A percentile compares a stretch with the other conserved stretches of the same genome.
These are phyloP conservation scores for Xylaria sp. DNA, from an alignment of 2,329 filamentous ascomycete genomes.

Conservation along the genomic window DNA sequence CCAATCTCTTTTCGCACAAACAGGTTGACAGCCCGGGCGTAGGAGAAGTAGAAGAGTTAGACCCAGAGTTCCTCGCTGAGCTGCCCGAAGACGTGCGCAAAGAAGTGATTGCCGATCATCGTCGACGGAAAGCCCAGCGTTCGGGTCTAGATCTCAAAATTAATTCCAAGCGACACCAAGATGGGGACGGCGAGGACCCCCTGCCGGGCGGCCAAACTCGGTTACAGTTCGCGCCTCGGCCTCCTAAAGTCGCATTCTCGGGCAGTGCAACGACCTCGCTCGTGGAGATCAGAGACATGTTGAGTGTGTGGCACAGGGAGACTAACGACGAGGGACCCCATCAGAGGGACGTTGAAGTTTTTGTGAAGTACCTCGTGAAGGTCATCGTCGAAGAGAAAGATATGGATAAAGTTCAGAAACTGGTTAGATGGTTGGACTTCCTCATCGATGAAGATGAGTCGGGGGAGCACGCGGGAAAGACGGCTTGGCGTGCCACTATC, in stretches of 20 bases:
- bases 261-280: constrained; percentile 56
- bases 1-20: constrained; percentile 71
- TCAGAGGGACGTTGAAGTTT: constrained; percentile 77
- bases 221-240: constrained; percentile 60
- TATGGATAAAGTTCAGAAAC: constrained; percentile 75
- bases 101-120: constrained; percentile 82
- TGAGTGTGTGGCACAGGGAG: constrained; percentile 79
- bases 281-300: constrained; percentile 75
- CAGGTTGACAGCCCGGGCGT: constrained; percentile 42
- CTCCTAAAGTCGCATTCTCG: constrained; percentile 60
- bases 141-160: constrained; percentile 61
- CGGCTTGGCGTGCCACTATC: constrained; percentile 60
- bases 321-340: constrained; percentile 82
- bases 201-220: constrained; percentile 54
- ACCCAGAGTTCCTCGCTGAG: constrained; percentile 80
- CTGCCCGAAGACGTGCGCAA: constrained; percentile 82
- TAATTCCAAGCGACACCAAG: constrained; percentile 34
- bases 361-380: constrained; percentile 76
- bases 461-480: constrained; percentile 50
- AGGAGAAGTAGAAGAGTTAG: constrained; percentile 63
- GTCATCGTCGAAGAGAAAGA: constrained; percentile 83
- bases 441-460: constrained; percentile 62
- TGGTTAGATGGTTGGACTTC: constrained; percentile 75
- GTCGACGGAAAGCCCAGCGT: constrained; percentile 68
- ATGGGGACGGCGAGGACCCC: constrained; percentile 31